These are phyloP conservation scores for Leptographium flavum DNA, from an alignment of 2,329 filamentous ascomycete species.

Conservation along the genomic window DNA sequence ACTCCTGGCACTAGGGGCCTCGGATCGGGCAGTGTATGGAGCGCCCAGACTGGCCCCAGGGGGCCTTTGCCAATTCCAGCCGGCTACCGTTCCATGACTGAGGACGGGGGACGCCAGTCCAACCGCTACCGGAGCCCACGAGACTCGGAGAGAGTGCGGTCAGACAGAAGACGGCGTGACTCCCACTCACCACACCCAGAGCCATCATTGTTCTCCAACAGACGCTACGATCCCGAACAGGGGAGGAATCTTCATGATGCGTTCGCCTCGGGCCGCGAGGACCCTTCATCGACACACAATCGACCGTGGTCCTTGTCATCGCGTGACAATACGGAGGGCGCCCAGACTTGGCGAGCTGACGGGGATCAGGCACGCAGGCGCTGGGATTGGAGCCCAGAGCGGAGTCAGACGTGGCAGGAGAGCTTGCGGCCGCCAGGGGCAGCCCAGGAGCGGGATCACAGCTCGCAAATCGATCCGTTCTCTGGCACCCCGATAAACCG, in stretches of 20 bases:
- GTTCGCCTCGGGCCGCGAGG: background rate
- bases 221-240: background rate
- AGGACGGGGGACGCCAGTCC: background rate
- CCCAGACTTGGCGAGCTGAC: background rate
- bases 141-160: background rate
- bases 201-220: background rate
- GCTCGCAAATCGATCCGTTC: background rate
- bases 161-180: constrained; percentile 1
- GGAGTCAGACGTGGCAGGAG: background rate
- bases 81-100: no score
- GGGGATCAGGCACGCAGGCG: background rate
- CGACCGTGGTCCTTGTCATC: background rate
- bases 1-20: background rate
- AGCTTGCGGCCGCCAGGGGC: background rate
- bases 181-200: constrained; percentile 1
- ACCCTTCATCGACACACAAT: background rate
- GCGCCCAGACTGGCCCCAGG: no score
- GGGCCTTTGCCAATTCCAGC: no score
- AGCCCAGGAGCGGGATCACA: background rate
- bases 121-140: constrained; percentile 1
- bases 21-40: no score
- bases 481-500: background rate
- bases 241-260: background rate
- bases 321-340: background rate
- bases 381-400: background rate